Percentiles rank a stretch among this genome's conserved stretches.
These are phyloP conservation scores for Ascomycota sp. DNA, from an alignment of 2,329 filamentous ascomycete species.

Conservation along the genomic window DNA sequence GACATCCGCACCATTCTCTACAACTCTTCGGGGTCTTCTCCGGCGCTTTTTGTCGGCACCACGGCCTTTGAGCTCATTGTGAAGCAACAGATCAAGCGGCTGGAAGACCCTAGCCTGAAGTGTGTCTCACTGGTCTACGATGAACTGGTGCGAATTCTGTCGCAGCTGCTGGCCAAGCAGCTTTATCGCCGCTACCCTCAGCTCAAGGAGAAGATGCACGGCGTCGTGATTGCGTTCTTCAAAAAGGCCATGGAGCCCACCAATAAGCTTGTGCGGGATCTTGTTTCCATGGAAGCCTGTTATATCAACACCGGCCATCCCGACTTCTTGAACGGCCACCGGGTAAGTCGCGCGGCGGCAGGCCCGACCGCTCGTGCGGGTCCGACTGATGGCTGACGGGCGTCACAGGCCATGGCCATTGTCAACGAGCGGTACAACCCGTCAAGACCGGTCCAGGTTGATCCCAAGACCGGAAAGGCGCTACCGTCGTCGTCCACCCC, in stretches of 20 bases:
- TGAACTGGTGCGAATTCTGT: conserved; percentile 84
- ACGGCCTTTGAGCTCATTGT: conserved; percentile 97
- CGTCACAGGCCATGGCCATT: conserved; percentile 65
- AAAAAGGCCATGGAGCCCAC: conserved; percentile 97
- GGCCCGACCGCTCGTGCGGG: not conserved
- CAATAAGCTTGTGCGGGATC: conserved; percentile 83
- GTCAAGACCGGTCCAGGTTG: conserved; percentile 73
- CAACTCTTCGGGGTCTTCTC: conserved; percentile 97
- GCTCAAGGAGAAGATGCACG: conserved; percentile 91
- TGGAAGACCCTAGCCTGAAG: conserved; percentile 92
- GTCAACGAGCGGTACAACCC: conserved; percentile 79
- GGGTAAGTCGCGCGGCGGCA: conserved; percentile 26
- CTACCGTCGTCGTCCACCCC: conserved; percentile 45
- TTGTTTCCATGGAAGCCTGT: conserved; percentile 86
- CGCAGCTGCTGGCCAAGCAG: conserved; percentile 68
- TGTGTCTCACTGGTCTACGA: conserved; percentile 95
- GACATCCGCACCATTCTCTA: conserved; percentile 93
- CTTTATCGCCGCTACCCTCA: conserved; percentile 82
- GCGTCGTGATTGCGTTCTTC: conserved; percentile 81
- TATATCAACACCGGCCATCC: conserved; percentile 98
- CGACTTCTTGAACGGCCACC: conserved; percentile 89
- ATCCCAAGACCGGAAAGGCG: conserved; percentile 95
- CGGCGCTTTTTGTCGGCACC: conserved; percentile 87
- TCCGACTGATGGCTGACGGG: conserved; percentile 1
- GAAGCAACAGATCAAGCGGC: conserved; percentile 89